Evolutionary conservation across 148 eudicot species (phyloP), one percentile per base, ranked within the genome.

Genomic region (Camellia japonica): DNA sequence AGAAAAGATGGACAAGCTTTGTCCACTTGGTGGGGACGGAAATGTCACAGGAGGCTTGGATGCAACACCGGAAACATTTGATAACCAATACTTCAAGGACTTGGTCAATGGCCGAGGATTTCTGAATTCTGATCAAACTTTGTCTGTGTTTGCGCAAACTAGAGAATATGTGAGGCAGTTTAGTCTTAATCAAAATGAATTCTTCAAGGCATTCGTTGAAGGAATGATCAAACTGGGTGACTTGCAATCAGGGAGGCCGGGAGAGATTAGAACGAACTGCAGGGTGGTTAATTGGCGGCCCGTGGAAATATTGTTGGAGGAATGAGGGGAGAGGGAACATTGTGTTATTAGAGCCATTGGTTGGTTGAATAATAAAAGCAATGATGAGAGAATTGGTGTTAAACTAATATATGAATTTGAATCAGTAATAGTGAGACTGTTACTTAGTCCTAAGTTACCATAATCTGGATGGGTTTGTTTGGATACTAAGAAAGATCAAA

Each of bases 151-250:
- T 42, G 73, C 52, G 19, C 71, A 46, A 73, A 96, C 99, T 0
- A 82, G 94, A 56, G 75, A 44, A 15, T 93, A 87, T 89, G 99
- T 96, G 73, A 16, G 18, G 69, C 58, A 79, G 76, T 93, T 81
- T 75, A 89, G 97, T 82, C 49, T 18, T 23, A 79, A 93, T 82
- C 77, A 93, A 68, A 61, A 5, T 44, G 87, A 81, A 14, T 93
- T 96, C 63, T 96, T 92, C 65, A 64, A 81, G 65, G 92, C 91
- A 0, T 96, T 96, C 74, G 90, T 87, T 5, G 86, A 87, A 43
- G 99, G 98, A 38, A 96, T 96, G 97, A 52, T 96, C 0, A 93
- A 89, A 80, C 71, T 93, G 97, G 99, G 99, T 20, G 95, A 93
- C 68, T 76, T 96, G 72, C 90, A 83, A 60, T 88, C 92, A 4